These are phyloP conservation scores for Trypanosoma grayi DNA, from an alignment of 208 protist species.

Conservation along the genomic window DNA sequence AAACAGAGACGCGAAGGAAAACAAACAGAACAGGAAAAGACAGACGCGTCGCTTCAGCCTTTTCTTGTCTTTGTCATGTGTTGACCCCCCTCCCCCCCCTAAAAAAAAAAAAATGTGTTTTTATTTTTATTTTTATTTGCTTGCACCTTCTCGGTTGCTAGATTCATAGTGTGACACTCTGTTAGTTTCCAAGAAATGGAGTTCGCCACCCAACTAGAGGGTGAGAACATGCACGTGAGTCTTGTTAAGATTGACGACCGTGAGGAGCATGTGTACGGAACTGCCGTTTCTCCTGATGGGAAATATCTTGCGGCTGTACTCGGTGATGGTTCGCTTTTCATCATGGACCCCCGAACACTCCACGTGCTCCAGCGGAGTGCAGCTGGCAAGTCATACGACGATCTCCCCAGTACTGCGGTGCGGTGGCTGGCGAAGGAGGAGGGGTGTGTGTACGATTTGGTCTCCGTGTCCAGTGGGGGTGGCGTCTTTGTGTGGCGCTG, in stretches of 20 bases:
- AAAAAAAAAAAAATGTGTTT: no score
- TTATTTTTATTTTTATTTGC: conserved; percentile 7
- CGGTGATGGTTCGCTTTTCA: conserved; percentile 47
- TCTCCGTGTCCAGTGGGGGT: conserved; percentile 58
- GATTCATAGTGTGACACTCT: no score
- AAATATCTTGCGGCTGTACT: conserved; percentile 51
- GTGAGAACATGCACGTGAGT: conserved; percentile 2
- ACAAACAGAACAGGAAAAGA: no score
- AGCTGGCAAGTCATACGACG: conserved; percentile 35
- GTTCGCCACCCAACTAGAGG: neutral
- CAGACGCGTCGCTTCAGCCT: no score
- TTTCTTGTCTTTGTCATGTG: no score
- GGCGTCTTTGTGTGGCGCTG: conserved; percentile 64
- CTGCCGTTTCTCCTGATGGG: conserved; percentile 43
- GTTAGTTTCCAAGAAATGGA: neutral
- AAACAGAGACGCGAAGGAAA: no score
- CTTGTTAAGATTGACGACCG: conserved; percentile 22
- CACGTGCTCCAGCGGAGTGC: conserved; percentile 10
- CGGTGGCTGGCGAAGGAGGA: conserved; percentile 43
- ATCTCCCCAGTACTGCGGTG: conserved; percentile 54
- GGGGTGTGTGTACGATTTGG: conserved; percentile 28
- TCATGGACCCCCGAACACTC: conserved; percentile 40
- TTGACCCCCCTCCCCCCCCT: no score
- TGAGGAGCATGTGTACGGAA: conserved; percentile 40
- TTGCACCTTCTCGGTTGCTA: neutral